Conservation (phyloP, 2,329 filamentous ascomycete genomes). For the Penicillium sp. region DNA sequence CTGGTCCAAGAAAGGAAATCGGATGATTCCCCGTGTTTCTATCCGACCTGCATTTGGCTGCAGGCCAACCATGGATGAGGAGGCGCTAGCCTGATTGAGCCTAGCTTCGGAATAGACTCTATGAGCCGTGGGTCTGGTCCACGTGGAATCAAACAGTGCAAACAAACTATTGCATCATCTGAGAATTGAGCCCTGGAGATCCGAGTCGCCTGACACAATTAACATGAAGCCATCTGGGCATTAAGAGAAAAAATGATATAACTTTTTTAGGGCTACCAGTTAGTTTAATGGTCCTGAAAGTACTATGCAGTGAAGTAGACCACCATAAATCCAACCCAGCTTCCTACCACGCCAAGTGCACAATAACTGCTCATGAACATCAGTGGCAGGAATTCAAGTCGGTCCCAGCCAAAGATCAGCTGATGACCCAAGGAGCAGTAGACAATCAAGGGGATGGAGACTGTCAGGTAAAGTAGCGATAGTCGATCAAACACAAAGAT, state of each 20-base stretch:
- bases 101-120: constrained; percentile 21
- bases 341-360: constrained; percentile 90
- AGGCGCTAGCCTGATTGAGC: constrained; percentile 14
- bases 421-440: constrained; percentile 86
- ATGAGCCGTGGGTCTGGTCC: constrained; percentile 22
- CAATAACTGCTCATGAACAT: constrained; percentile 98
- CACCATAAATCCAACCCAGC: constrained; percentile 91
- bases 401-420: constrained; percentile 71
- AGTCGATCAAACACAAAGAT: constrained; percentile 92
- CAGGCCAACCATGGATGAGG: constrained; percentile 19
- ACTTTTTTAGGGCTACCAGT: neutral
- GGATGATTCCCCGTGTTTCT: constrained; percentile 11
- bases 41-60: constrained; percentile 18
- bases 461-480: constrained; percentile 81
- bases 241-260: neutral
- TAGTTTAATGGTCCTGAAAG: neutral
- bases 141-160: constrained; percentile 28
- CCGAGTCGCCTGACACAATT: neutral
- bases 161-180: constrained; percentile 15
- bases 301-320: constrained; percentile 71
- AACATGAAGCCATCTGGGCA: too few relatives aligned
- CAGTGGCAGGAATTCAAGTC: constrained; percentile 85
- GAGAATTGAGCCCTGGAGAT: neutral
- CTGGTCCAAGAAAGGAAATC: neutral
- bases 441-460: constrained; percentile 83